Evolutionary conservation across 164 flowering plant species (phyloP), one percentile per base, ranked within the genome.

Genomic region (Taxillus chinensis): DNA sequence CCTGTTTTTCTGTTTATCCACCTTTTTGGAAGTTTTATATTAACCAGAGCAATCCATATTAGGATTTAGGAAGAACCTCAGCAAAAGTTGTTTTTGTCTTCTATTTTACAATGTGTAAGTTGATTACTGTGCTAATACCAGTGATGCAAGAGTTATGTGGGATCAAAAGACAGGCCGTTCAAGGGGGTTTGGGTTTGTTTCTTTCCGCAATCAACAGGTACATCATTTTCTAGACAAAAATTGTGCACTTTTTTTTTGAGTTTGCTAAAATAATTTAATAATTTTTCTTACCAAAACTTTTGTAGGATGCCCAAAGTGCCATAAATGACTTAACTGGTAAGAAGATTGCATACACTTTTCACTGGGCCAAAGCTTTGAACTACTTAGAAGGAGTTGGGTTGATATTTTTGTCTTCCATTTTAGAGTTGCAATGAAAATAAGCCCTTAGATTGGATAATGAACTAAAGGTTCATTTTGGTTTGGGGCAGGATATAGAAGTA

Each of bases 131-230:
- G 55, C 16, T 60, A 59, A 54, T 60, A 68, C 42, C 75, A 90
- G 96, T 60, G 96, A 90, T 84, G 96, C 96, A 67, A 78, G 87
- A 68, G 96, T 87, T 45, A 87, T 87, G 95, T 87, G 95, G 95
- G 95, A 90, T 78, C 92, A 87, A 67, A 91, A 91, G 77, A 87
- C 97, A 72, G 99, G 96, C 45, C 93, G 99, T 45, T 95, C 99
- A 39, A 81, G 99, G 75, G 99, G 99, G 17, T 95, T 91, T 82
- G 99, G 99, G 7, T 95, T 95, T 85, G 99, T 95, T 70, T 91
- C 99, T 55, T 91, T 86, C 72, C 84, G 96, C 43, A 86, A 49
- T 73, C 96, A 95, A 57, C 99, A 95, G 95, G 99, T 93, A 41
- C 5, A 45, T 16, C 52, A 45, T 17, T 51, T 16, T 55, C 40